These are phyloP conservation scores for Hydnomerulius pinastri DNA, from an alignment of 768 basidiomycete species.

Conservation along the genomic window DNA sequence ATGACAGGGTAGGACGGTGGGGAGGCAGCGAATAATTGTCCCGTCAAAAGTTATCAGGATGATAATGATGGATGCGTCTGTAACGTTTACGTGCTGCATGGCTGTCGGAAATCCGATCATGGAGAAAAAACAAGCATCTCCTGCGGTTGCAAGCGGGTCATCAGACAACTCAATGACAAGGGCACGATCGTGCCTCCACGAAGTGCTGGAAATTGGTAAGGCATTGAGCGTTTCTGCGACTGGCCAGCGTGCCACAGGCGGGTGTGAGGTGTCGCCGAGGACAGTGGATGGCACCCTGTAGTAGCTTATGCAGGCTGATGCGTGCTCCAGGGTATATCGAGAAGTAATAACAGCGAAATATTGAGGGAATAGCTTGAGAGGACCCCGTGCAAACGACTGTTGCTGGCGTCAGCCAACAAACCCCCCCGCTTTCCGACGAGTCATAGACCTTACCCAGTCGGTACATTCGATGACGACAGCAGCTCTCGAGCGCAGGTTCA, in stretches of 20 bases:
- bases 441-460: conserved; percentile 16
- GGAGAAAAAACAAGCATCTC: conserved; percentile 10
- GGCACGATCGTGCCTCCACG: conserved; percentile 12
- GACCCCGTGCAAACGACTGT: conserved; percentile 12
- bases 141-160: conserved; percentile 4
- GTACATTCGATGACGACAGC: conserved; percentile 15
- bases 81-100: background rate
- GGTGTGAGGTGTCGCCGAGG: conserved; percentile 5
- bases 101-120: conserved; percentile 11
- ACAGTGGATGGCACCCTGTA: conserved; percentile 17
- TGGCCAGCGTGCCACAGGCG: conserved; percentile 17
- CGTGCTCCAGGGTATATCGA: background rate
- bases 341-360: conserved; percentile 10
- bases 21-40: background rate
- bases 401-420: conserved; percentile 3
- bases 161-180: conserved; percentile 16
- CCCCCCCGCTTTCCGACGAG: background rate
- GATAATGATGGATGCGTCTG: conserved; percentile 2
- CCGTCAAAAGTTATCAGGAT: conserved; percentile 17
- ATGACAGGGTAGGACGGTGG: conserved; percentile 7
- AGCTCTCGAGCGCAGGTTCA: conserved; percentile 18
- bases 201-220: conserved; percentile 13
- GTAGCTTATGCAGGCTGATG: conserved; percentile 11
- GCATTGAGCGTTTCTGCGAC: conserved; percentile 2
- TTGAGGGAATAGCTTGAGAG: conserved; percentile 15